Base-by-base conservation (phyloP, 495 filamentous ascomycete genomes). In the Parathielavia hyrcaniae region DNA sequence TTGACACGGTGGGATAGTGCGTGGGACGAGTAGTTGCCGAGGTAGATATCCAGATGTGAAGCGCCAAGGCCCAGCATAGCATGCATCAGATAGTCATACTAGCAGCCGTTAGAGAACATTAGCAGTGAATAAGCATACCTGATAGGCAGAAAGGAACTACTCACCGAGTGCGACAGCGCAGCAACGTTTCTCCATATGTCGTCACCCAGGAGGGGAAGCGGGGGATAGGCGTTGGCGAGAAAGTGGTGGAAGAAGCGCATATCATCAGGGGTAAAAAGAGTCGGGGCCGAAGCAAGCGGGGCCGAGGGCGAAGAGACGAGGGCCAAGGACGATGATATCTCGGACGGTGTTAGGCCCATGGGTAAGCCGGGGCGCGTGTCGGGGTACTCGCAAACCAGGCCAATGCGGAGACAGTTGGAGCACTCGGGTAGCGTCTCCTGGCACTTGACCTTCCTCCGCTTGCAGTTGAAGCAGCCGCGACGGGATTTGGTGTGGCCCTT, bases 171-270 rank as follows among this genome's bases (percentile, higher is more conserved):
- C 7, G 71, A 67, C 36, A 81, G 70, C 16, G 67, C 62, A 2
- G 80, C 78, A 11, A 81, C 71, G 8, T 73, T 62, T 6, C 70
- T 73, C 81, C 81, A 84, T 11, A 77, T 62, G 3, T 63, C 65
- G 47, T 80, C 78, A 12, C 71, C 74, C 14, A 70, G 72, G 52
- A 81, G 70, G 4, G 81, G 81, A 0, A 81, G 69, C 60, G 82
- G 77, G 0, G 81, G 80, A 57, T 80, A 78, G 11, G 79, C 81
- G 6, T 62, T 64, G 23, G 75, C 40, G n/a, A 83, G 63, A 57
- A 83, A 83, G 59, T 82, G 78, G 60, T 83, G 76, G 62, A 82
- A 83, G 55, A 80, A 75, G n/a, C 77, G 70, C 49, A 83, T 70
- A 58, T 82, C 78, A 23, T 73, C 57, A 41, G 69, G 63, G 30